Conservation (phyloP, 805 yeast genomes). For the Jamesozyma piceae region DNA sequence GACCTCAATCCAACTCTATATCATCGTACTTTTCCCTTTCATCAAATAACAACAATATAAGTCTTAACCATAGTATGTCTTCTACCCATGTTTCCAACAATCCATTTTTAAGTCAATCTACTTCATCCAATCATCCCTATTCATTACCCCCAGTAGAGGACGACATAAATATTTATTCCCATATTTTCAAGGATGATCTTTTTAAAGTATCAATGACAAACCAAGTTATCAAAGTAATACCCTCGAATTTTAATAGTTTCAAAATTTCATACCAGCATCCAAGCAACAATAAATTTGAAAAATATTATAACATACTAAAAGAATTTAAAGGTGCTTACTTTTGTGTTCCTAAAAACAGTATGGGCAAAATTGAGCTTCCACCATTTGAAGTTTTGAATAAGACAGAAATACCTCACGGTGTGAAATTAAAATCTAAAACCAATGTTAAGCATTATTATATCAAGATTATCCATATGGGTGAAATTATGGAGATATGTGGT, state of each 20-base stretch:
- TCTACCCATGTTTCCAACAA: not conserved
- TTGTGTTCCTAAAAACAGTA: slow-evolving; percentile 20
- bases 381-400: slow-evolving; percentile 20
- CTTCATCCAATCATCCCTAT: not conserved
- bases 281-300: slow-evolving; percentile 13
- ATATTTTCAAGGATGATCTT: slow-evolving; percentile 13
- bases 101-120: not conserved
- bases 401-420: not conserved
- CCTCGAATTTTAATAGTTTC: not conserved
- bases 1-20: slow-evolving; percentile 20
- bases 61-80: slow-evolving; percentile 5
- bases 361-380: slow-evolving; percentile 19
- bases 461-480: slow-evolving; percentile 29
- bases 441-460: slow-evolving; percentile 11
- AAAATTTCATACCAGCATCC: not conserved
- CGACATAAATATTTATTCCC: slow-evolving; percentile 21
- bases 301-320: slow-evolving; percentile 15
- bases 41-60: slow-evolving; percentile 6
- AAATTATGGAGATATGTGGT: slow-evolving; percentile 32
- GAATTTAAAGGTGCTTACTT: slow-evolving; percentile 31
- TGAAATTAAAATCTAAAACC: not conserved
- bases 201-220: not conserved
- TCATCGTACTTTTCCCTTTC: slow-evolving; percentile 19
- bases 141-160: slow-evolving; percentile 6
- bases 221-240: slow-evolving; percentile 1